Evolutionary conservation across 768 basidiomycete species (phyloP).

Genomic region (Strobilomyces echinocephalus): DNA sequence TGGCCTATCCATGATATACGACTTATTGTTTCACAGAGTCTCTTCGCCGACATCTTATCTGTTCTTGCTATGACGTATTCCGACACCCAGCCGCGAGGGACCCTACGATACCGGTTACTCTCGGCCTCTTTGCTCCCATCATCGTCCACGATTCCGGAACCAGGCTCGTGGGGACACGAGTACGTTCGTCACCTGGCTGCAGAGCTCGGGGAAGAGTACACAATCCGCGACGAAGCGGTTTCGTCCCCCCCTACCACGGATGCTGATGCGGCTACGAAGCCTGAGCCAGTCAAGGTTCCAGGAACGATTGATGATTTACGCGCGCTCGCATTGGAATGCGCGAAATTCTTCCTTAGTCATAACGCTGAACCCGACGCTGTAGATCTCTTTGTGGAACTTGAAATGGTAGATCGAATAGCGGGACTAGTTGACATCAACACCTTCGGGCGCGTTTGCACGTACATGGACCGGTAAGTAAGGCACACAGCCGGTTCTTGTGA

Average conservation of each 20-base stretch:
- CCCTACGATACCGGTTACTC: slow-evolving; percentile 86
- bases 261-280: slow-evolving; percentile 25
- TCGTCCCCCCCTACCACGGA: slow-evolving; percentile 23
- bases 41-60: slow-evolving; percentile 95
- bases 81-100: slow-evolving; percentile 94
- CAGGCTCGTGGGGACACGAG: slow-evolving; percentile 98
- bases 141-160: slow-evolving; percentile 70
- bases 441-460: slow-evolving; percentile 84
- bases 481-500: background rate
- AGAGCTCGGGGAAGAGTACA: slow-evolving; percentile 93
- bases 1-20: background rate
- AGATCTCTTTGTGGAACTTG: slow-evolving; percentile 89
- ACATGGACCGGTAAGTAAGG: slow-evolving; percentile 81
- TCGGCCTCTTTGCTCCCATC: slow-evolving; percentile 65
- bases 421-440: slow-evolving; percentile 83
- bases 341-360: slow-evolving; percentile 83
- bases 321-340: slow-evolving; percentile 75
- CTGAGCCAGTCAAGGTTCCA: slow-evolving; percentile 30
- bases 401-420: slow-evolving; percentile 76
- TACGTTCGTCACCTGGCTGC: slow-evolving; percentile 96
- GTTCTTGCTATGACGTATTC: slow-evolving; percentile 99
- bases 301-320: slow-evolving; percentile 74
- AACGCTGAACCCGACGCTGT: slow-evolving; percentile 99
- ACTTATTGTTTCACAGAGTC: slow-evolving; percentile 48
- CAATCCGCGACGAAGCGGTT: slow-evolving; percentile 39